Conservation (phyloP, 257 asterid genomes). For the Anisodus acutangulus region DNA sequence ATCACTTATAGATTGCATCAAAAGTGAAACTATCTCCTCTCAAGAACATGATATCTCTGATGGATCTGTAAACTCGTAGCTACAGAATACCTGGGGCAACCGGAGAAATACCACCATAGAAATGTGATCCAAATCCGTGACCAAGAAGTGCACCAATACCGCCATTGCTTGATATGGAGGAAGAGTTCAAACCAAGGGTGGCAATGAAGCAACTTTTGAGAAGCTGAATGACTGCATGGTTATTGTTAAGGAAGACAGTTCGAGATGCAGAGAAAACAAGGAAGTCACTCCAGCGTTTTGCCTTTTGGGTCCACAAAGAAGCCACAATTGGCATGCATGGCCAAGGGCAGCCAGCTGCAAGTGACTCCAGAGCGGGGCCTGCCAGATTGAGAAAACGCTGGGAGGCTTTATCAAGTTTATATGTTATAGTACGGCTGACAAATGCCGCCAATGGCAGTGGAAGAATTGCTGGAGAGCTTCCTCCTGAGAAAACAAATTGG, state of each 20-base stretch:
- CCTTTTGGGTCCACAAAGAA: slow-evolving; percentile 96
- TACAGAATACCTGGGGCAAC: slow-evolving; percentile 95
- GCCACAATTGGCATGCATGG: slow-evolving; percentile 99
- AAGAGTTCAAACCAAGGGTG: slow-evolving; percentile 61
- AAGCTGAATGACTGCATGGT: slow-evolving; percentile 86
- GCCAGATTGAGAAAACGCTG: slow-evolving; percentile 95
- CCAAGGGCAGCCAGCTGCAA: slow-evolving; percentile 99
- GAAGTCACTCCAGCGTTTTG: slow-evolving; percentile 89
- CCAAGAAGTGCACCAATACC: slow-evolving; percentile 94
- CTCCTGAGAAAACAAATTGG: slow-evolving; percentile 55
- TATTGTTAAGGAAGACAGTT: slow-evolving; percentile 92
- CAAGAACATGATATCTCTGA: slow-evolving; percentile 84
- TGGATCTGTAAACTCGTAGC: slow-evolving; percentile 77
- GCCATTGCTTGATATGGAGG: slow-evolving; percentile 70
- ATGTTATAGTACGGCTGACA: slow-evolving; percentile 96
- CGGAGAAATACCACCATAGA: slow-evolving; percentile 82
- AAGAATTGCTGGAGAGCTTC: slow-evolving; percentile 82
- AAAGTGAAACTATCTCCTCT: slow-evolving; percentile 75
- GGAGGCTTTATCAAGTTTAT: slow-evolving; percentile 90
- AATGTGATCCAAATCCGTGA: slow-evolving; percentile 96
- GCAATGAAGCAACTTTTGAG: slow-evolving; percentile 79
- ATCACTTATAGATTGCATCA: slow-evolving; percentile 78
- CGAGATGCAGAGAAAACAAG: slow-evolving; percentile 94
- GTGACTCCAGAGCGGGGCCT: slow-evolving; percentile 94
- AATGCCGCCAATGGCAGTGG: slow-evolving; percentile 98